phyloP scores from a whole-genome alignment of 129 eudicot species.

The Kitagawia praeruptora region DNA sequence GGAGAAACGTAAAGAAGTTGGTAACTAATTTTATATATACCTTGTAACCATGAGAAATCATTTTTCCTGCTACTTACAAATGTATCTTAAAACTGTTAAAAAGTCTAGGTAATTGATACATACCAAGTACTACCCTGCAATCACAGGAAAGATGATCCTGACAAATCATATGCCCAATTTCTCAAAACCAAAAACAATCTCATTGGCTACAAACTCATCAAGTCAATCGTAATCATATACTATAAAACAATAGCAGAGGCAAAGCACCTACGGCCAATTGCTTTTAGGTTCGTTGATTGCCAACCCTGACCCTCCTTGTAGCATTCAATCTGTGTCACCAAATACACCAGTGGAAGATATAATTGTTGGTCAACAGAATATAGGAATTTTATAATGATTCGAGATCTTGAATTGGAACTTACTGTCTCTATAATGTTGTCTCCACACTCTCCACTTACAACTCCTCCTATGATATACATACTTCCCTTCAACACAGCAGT shows the following conservation, averaged over 20 bases:
- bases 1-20: background rate
- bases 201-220: background rate
- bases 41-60: background rate
- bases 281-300: constrained; percentile 36
- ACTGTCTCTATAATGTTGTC: constrained; percentile 42
- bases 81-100: background rate
- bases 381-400: no score
- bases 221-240: background rate
- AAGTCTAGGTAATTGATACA: background rate
- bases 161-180: background rate
- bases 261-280: constrained; percentile 48
- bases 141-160: background rate
- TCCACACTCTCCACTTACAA: constrained; percentile 9
- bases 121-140: background rate
- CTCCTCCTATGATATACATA: constrained; percentile 64
- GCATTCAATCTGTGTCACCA: constrained; percentile 56
- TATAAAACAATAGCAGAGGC: constrained; percentile 49
- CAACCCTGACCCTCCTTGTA: constrained; percentile 73
- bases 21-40: background rate
- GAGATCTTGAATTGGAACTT: constrained; percentile 12
- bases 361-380: background rate
- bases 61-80: background rate
- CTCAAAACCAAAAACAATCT: background rate
- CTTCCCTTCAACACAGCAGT: constrained; percentile 44
- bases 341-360: background rate